Percentiles rank a stretch among this genome's conserved stretches.
These are phyloP conservation scores for Coniochaeta hoffmannii DNA, from an alignment of 2,329 filamentous ascomycete genomes.

Conservation along the genomic window DNA sequence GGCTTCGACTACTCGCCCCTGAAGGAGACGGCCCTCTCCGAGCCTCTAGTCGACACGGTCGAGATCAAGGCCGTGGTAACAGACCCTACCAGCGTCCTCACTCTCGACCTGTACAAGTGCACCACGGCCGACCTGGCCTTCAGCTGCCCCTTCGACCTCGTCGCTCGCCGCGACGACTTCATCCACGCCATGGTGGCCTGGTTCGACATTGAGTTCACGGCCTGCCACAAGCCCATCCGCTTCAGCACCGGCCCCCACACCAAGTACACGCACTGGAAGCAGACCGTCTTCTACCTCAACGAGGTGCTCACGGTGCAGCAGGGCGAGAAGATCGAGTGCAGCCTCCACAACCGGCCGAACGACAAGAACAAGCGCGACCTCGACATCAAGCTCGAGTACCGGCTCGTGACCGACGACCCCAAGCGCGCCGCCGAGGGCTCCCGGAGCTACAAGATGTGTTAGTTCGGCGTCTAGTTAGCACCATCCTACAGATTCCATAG, in stretches of 20 bases:
- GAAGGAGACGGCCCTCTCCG: constrained; percentile 86
- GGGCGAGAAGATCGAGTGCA: constrained; percentile 70
- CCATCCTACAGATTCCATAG: too few species aligned
- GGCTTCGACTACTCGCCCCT: constrained; percentile 95
- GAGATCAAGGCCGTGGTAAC: constrained; percentile 96
- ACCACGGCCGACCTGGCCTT: constrained; percentile 79
- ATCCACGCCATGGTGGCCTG: constrained; percentile 93
- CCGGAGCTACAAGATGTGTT: constrained; percentile 77
- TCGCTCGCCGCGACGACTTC: constrained; percentile 81
- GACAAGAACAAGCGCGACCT: constrained; percentile 90
- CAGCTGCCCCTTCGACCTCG: constrained; percentile 67
- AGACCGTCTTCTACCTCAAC: constrained; percentile 96
- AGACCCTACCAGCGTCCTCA: constrained; percentile 77
- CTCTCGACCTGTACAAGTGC: constrained; percentile 89
- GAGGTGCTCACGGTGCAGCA: constrained; percentile 88
- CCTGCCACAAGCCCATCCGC: constrained; percentile 94
- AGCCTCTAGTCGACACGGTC: constrained; percentile 95
- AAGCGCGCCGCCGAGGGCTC: constrained; percentile 61
- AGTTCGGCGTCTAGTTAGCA: constrained; percentile 13
- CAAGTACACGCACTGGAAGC: constrained; percentile 99
- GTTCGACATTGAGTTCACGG: constrained; percentile 99
- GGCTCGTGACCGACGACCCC: constrained; percentile 67
- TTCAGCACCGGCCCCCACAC: constrained; percentile 97
- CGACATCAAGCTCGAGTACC: constrained; percentile 82
- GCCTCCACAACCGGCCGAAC: constrained; percentile 79